These are phyloP conservation scores for Malus hybrid DNA, from an alignment of 331 rosid species.

Conservation along the genomic window DNA sequence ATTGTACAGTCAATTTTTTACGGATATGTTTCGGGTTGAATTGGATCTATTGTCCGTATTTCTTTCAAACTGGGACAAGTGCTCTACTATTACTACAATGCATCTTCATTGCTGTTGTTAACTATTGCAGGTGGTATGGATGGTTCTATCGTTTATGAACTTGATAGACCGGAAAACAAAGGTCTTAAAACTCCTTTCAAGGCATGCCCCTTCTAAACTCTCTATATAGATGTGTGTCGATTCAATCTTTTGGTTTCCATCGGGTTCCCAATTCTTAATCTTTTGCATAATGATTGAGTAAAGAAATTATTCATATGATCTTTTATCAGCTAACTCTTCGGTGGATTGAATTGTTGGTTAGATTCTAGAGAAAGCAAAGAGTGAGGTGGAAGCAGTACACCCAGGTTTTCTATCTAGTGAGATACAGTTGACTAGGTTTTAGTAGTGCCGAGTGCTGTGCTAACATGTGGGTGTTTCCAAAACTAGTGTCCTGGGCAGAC, in stretches of 20 bases:
- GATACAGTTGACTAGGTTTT: slow-evolving; percentile 7
- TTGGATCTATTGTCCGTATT: background rate
- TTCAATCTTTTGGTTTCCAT: background rate
- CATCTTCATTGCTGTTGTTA: slow-evolving; percentile 20
- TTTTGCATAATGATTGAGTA: background rate
- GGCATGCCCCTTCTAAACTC: slow-evolving; percentile 30
- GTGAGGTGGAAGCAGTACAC: slow-evolving; percentile 55
- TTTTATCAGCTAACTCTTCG: slow-evolving; percentile 23
- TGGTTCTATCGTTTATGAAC: slow-evolving; percentile 78
- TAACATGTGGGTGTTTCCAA: slow-evolving; percentile 25
- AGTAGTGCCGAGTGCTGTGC: slow-evolving; percentile 7
- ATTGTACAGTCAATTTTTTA: background rate
- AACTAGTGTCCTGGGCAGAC: slow-evolving; percentile 88
- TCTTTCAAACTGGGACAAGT: background rate
- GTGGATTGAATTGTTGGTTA: slow-evolving; percentile 25
- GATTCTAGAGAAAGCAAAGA: slow-evolving; percentile 80
- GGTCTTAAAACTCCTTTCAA: slow-evolving; percentile 71
- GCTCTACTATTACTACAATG: background rate
- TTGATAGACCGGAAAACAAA: slow-evolving; percentile 80
- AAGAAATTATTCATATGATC: background rate
- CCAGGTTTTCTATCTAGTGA: slow-evolving; percentile 50
- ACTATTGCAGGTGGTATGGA: slow-evolving; percentile 85
- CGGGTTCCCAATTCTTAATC: background rate
- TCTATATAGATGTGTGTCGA: background rate
- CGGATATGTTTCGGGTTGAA: background rate